Percentiles rank a stretch among this genome's conserved stretches.
Evolutionary conservation across 805 yeast genomes (phyloP).

Genomic region (Brettanomyces naardenensis): DNA sequence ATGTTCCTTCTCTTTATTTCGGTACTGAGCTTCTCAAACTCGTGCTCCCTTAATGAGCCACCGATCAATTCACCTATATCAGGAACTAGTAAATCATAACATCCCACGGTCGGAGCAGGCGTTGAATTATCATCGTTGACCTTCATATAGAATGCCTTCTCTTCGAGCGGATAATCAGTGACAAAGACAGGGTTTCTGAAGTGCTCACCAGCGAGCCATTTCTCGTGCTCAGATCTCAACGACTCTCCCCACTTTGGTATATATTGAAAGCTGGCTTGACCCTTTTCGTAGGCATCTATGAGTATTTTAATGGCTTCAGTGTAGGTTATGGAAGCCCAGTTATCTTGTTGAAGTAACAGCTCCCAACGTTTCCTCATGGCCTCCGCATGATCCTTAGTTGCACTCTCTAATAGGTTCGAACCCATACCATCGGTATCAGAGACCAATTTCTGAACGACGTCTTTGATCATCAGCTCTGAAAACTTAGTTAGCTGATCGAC

Average conservation of each 20-base stretch:
- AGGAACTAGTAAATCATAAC: slow-evolving; percentile 85
- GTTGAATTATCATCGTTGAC: slow-evolving; percentile 28
- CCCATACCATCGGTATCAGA: slow-evolving; percentile 21
- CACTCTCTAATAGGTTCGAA: slow-evolving; percentile 30
- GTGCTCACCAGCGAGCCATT: slow-evolving; percentile 69
- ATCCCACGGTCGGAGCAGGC: slow-evolving; percentile 60
- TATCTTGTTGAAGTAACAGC: slow-evolving; percentile 29
- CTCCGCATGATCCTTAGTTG: slow-evolving; percentile 29
- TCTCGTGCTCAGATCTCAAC: slow-evolving; percentile 81
- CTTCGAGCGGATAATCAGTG: slow-evolving; percentile 71
- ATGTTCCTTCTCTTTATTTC: slow-evolving; percentile 50
- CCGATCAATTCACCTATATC: slow-evolving; percentile 92
- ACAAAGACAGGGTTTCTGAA: slow-evolving; percentile 77
- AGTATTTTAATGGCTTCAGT: slow-evolving; percentile 61
- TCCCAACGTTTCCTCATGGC: slow-evolving; percentile 51
- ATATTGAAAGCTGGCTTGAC: slow-evolving; percentile 30
- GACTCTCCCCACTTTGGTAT: slow-evolving; percentile 63
- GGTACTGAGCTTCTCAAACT: slow-evolving; percentile 33
- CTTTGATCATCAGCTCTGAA: slow-evolving; percentile 63
- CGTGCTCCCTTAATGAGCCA: slow-evolving; percentile 86
- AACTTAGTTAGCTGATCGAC: slow-evolving; percentile 56
- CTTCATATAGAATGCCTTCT: slow-evolving; percentile 93
- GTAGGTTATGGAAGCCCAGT: slow-evolving; percentile 72
- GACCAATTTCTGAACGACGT: slow-evolving; percentile 30
- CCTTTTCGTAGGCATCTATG: slow-evolving; percentile 22